These are phyloP conservation scores for Orbilia quercus DNA, from an alignment of 2,329 filamentous ascomycete genomes.

Conservation along the genomic window DNA sequence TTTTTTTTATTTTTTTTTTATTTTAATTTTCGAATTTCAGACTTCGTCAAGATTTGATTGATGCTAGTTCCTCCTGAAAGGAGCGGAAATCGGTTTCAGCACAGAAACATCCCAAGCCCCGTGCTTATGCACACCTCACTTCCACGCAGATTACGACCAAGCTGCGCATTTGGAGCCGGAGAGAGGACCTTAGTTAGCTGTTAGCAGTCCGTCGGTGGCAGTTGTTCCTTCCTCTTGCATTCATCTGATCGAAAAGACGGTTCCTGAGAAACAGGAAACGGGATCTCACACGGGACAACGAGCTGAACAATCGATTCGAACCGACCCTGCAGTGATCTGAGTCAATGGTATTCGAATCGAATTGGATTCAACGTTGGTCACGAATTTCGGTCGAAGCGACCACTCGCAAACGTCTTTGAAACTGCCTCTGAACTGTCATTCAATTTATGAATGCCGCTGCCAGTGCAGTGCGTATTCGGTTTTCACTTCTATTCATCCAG, in stretches of 20 bases:
- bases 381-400: constrained; percentile 16
- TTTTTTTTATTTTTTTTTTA: too few species aligned
- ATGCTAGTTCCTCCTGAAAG: constrained; percentile 40
- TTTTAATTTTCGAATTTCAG: constrained; percentile 32
- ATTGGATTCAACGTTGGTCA: constrained; percentile 16
- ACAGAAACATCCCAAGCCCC: constrained; percentile 54
- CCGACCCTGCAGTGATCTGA: too few species aligned
- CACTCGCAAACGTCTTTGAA: constrained; percentile 45
- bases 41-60: constrained; percentile 46
- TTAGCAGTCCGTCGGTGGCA: constrained; percentile 33
- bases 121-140: constrained; percentile 54
- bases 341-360: constrained; percentile 7
- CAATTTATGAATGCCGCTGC: constrained; percentile 16
- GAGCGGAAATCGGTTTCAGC: constrained; percentile 53
- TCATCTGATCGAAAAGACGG: constrained; percentile 45
- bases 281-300: constrained; percentile 15
- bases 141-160: constrained; percentile 5
- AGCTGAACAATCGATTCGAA: too few species aligned
- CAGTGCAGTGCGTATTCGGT: constrained; percentile 11
- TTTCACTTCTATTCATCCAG: constrained; percentile 10
- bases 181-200: constrained; percentile 9
- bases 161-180: constrained; percentile 41
- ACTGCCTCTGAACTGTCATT: constrained; percentile 46
- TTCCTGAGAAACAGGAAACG: constrained; percentile 36
- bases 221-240: constrained; percentile 26